Percentiles rank a stretch among this genome's conserved stretches.
These are phyloP conservation scores for Mycena olivaceomarginata DNA, from an alignment of 768 basidiomycete genomes.

Conservation along the genomic window DNA sequence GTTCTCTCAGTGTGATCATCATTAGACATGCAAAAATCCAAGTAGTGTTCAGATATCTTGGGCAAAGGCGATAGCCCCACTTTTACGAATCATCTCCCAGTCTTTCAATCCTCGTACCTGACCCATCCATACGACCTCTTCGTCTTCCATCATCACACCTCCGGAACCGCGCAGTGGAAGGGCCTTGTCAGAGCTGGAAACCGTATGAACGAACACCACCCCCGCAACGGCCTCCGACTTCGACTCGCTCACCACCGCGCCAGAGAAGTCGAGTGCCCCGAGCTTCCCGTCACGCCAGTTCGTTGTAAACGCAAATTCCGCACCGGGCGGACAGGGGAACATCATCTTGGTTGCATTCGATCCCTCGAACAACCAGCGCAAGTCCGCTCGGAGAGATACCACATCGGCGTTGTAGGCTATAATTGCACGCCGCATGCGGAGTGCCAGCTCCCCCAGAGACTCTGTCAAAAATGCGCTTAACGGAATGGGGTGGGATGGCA, in stretches of 20 bases:
- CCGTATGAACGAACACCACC: neutral
- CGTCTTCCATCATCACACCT: conserved; percentile 24
- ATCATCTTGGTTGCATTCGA: neutral
- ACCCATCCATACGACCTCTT: conserved; percentile 29
- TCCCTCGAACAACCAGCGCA: conserved; percentile 17
- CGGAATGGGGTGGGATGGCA: conserved; percentile 14
- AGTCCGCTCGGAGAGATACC: neutral
- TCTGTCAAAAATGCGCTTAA: neutral
- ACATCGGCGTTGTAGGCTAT: conserved; percentile 14
- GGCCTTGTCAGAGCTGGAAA: neutral
- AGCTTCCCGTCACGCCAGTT: too few species aligned
- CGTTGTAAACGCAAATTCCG: too few species aligned
- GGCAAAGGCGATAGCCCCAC: conserved; percentile 2
- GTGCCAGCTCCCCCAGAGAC: conserved; percentile 19
- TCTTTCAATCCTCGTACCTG: conserved; percentile 17
- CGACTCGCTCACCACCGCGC: too few species aligned
- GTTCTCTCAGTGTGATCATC: too few species aligned
- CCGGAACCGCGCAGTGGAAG: conserved; percentile 11
- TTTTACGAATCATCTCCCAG: conserved; percentile 25
- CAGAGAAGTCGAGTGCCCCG: too few species aligned
- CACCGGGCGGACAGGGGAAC: conserved; percentile 16
- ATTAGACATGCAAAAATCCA: too few species aligned
- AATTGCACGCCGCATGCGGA: conserved; percentile 28
- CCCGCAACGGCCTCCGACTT: neutral
- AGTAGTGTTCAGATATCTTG: too few species aligned